phyloP scores from a whole-genome alignment of 345 rosid species.

The Populus deltoides region DNA sequence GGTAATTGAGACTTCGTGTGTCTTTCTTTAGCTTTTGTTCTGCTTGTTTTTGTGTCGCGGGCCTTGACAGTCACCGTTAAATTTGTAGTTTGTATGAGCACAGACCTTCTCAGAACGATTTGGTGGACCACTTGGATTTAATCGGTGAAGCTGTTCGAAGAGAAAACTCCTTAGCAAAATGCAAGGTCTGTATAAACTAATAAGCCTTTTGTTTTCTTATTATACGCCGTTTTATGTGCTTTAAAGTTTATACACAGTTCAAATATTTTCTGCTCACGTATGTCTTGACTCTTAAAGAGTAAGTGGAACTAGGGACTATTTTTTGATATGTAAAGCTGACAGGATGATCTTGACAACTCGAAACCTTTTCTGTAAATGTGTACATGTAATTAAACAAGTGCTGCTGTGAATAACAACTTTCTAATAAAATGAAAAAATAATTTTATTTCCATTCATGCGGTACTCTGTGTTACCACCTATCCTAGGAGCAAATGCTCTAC shows the following conservation, averaged over 20 bases:
- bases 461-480: too few species aligned
- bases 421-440: too few species aligned
- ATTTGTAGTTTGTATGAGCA: conserved; percentile 58
- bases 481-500: too few species aligned
- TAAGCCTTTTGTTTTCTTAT: not conserved
- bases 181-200: conserved; percentile 43
- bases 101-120: conserved; percentile 72
- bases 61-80: not conserved
- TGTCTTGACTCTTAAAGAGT: too few species aligned
- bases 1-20: conserved; percentile 30
- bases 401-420: too few species aligned
- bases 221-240: not conserved
- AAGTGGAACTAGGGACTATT: too few species aligned
- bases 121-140: conserved; percentile 60
- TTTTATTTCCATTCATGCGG: too few species aligned
- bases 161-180: conserved; percentile 50
- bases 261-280: too few species aligned
- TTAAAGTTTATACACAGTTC: not conserved
- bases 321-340: too few species aligned
- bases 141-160: conserved; percentile 59
- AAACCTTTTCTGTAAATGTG: too few species aligned
- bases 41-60: conserved; percentile 1
- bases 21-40: not conserved
- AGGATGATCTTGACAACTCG: too few species aligned
- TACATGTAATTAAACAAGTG: too few species aligned